Evolutionary conservation across 768 basidiomycete genomes (phyloP), one percentile per base, ranked within the genome.

Genomic region (Suillus brevipes): DNA sequence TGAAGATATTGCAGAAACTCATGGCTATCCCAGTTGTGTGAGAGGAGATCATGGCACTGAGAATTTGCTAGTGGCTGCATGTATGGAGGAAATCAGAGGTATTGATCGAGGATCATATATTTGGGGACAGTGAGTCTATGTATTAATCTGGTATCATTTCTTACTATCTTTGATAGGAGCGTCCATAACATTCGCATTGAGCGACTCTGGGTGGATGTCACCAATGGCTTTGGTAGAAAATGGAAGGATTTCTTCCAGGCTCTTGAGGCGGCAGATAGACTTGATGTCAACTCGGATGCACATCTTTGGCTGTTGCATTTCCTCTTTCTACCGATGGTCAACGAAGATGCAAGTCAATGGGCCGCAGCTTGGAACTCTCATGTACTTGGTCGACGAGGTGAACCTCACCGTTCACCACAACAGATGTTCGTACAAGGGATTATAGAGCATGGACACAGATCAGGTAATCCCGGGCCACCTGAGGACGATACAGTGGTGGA

Each of bases 301-400:
- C 83, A 84, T 64, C 66, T 81, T 0, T 84, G 84, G 84, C 70
- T 85, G 0, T 67, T 85, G 0, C 80, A 83, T 34, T 42, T 43
- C 36, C 71, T 84, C 0, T 84, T 84, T 64, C 73, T 84, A 0
- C 62, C 69, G 1, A 38, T 40, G 0, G 75, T 84, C 31, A 79
- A 83, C 38, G 18, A 61, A 2, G 31, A 31, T 31, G 31, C 31
- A 31, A 4, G 31, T 31, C 31, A 31, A 31, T 31, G 31, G 31
- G 31, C 31, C 4, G 4, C 31, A 31, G 31, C 31, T 3, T 31
- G 31, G 31, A 31, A 31, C 4, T 31, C 31, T 4, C 31, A 31
- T 31, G 31, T 31, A 2, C 31, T 31, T 4, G 31, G 31, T 31
- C 31, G 31, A 2, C 4, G 31, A 31, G 31, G 31, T 31, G 31